A percentile compares a stretch with the other conserved stretches of the same genome.
These are phyloP conservation scores for Nicotiana tabacum DNA, from an alignment of 257 asterid species.

Conservation along the genomic window DNA sequence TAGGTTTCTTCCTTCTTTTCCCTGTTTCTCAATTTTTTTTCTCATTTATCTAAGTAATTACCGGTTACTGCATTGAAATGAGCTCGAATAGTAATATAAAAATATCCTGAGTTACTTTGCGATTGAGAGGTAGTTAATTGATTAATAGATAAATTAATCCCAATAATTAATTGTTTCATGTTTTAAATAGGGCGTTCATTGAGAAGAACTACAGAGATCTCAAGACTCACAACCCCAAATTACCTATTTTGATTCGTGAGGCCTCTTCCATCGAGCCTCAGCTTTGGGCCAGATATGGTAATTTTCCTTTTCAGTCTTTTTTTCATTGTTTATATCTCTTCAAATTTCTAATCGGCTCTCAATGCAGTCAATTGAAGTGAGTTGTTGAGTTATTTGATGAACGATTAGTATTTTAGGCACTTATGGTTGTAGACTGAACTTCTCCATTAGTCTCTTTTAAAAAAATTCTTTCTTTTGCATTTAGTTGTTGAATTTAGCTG, in stretches of 20 bases:
- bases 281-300: constrained; percentile 97
- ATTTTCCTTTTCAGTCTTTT: not conserved
- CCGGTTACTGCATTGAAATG: not conserved
- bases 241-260: constrained; percentile 87
- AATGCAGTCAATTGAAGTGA: not conserved
- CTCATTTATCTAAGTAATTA: not conserved
- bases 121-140: not conserved
- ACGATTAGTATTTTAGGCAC: not conserved
- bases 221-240: constrained; percentile 79
- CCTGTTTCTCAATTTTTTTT: not conserved
- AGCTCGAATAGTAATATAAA: not conserved
- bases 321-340: not conserved
- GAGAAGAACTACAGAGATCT: constrained; percentile 85
- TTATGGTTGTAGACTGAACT: not conserved
- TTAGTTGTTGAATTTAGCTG: not conserved
- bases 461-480: not conserved
- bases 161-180: not conserved
- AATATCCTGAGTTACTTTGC: not conserved
- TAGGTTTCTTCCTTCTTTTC: constrained; percentile 32
- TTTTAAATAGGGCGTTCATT: constrained; percentile 34
- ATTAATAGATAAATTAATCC: not conserved
- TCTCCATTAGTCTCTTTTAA: not conserved
- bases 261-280: constrained; percentile 76
- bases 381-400: not conserved
- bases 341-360: not conserved